Evolutionary conservation across 2,329 filamentous ascomycete genomes (phyloP).

Genomic region (Clonostachys rhizophaga): DNA sequence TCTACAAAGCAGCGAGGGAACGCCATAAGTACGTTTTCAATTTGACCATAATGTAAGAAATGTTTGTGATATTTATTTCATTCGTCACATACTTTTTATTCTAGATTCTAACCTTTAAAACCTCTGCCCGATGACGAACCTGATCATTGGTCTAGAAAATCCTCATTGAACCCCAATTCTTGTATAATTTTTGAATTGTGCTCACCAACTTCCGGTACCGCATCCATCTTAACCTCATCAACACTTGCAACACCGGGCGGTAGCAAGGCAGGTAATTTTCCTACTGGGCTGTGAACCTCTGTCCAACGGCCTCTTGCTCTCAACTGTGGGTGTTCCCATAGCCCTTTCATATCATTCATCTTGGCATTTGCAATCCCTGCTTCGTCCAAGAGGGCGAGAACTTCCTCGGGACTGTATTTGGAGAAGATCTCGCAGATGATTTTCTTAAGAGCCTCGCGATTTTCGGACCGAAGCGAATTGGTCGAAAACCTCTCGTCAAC

Average conservation of each 20-base stretch:
- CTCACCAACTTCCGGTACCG: constrained; percentile 42
- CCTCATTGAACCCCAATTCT: not conserved
- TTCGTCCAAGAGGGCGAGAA: constrained; percentile 34
- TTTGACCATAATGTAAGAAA: too few relatives aligned
- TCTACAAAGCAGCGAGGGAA: too few relatives aligned
- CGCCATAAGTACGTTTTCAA: too few relatives aligned
- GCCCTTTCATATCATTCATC: constrained; percentile 47
- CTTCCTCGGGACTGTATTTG: constrained; percentile 27
- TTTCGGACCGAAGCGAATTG: constrained; percentile 38
- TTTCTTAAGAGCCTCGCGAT: constrained; percentile 35
- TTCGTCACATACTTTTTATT: too few relatives aligned
- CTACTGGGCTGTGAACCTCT: constrained; percentile 38
- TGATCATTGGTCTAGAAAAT: not conserved
- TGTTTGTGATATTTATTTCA: too few relatives aligned
- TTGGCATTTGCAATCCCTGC: constrained; percentile 50
- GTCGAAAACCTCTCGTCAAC: constrained; percentile 39
- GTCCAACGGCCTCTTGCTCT: constrained; percentile 45
- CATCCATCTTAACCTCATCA: constrained; percentile 27
- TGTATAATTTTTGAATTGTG: constrained; percentile 27
- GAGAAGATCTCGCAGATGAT: constrained; percentile 40
- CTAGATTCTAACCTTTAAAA: too few relatives aligned
- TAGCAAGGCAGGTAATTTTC: constrained; percentile 39
- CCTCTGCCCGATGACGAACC: too few relatives aligned
- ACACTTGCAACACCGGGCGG: constrained; percentile 34
- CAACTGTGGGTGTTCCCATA: constrained; percentile 50